These are phyloP conservation scores for Colletotrichum chrysophilum DNA, from an alignment of 2,329 filamentous ascomycete species.

Conservation along the genomic window DNA sequence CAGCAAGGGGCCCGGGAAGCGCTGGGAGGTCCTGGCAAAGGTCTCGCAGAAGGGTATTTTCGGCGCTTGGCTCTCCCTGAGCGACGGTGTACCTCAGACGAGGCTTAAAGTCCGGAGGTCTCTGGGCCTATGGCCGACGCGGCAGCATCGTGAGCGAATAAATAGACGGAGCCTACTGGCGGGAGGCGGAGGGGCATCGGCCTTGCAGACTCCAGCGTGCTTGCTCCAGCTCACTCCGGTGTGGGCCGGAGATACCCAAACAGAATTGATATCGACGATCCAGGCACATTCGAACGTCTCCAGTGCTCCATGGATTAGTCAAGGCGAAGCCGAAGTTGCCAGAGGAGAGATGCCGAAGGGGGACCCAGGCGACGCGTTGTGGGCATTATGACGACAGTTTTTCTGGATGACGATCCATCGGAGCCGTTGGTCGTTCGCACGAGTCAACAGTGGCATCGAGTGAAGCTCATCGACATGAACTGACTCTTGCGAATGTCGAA, in stretches of 20 bases:
- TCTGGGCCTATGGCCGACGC: conserved; percentile 8
- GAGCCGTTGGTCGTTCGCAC: not conserved
- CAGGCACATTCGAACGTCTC: not conserved
- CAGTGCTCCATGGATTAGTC: conserved; percentile 20
- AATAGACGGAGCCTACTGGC: conserved; percentile 16
- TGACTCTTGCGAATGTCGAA: not conserved
- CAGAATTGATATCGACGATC: not conserved
- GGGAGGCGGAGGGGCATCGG: conserved; percentile 3
- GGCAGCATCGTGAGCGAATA: conserved; percentile 14
- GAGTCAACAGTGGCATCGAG: conserved; percentile 7
- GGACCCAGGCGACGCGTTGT: conserved; percentile 10
- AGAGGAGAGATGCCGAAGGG: not conserved
- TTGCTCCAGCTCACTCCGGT: not conserved
- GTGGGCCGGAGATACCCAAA: conserved; percentile 14
- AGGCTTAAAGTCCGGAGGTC: conserved; percentile 11
- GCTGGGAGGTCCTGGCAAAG: not conserved
- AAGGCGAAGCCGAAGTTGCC: conserved; percentile 12
- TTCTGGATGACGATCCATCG: conserved; percentile 9
- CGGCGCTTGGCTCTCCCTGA: conserved; percentile 8
- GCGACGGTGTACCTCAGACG: not conserved
- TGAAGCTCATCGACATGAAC: not conserved
- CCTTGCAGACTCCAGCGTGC: not conserved
- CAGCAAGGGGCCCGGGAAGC: not conserved
- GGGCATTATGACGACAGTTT: conserved; percentile 22
- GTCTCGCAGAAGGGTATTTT: not conserved